phyloP scores from a whole-genome alignment of 1,284 basidiomycete species.

The Athelia psychrophila region DNA sequence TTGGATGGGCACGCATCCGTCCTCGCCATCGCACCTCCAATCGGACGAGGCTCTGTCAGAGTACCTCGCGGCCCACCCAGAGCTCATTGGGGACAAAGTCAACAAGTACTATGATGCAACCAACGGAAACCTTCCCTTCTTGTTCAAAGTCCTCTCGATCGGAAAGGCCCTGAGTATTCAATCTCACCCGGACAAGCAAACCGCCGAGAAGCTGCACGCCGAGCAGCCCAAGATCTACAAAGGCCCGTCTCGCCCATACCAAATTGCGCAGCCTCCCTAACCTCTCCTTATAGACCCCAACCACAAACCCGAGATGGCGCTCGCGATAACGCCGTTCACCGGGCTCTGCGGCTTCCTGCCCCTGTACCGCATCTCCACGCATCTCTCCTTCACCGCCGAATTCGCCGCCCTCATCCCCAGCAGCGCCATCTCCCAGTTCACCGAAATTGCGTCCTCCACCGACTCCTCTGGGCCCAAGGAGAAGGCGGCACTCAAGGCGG shows the following conservation, averaged over 20 bases:
- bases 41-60: slow-evolving; percentile 50
- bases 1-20: slow-evolving; percentile 99
- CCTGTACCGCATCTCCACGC: slow-evolving; percentile 64
- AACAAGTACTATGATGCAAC: slow-evolving; percentile 57
- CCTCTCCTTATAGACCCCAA: slow-evolving; percentile 64
- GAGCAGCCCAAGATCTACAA: slow-evolving; percentile 87
- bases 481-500: slow-evolving; percentile 62
- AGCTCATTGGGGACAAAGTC: slow-evolving; percentile 69
- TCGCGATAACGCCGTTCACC: slow-evolving; percentile 89
- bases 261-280: neutral
- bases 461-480: slow-evolving; percentile 44
- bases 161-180: slow-evolving; percentile 96
- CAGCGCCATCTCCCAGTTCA: slow-evolving; percentile 47
- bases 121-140: slow-evolving; percentile 82
- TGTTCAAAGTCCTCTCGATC: slow-evolving; percentile 94
- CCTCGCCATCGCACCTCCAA: slow-evolving; percentile 69
- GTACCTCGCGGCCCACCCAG: slow-evolving; percentile 63
- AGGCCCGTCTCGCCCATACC: slow-evolving; percentile 45
- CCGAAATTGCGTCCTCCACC: slow-evolving; percentile 38
- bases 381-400: slow-evolving; percentile 76
- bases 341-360: slow-evolving; percentile 94
- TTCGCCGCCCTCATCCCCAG: slow-evolving; percentile 71
- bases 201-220: slow-evolving; percentile 76
- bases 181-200: slow-evolving; percentile 93
- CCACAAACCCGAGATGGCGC: slow-evolving; percentile 98